Conservation (phyloP, 495 filamentous ascomycete genomes). For the Trichoderma gamsii region DNA sequence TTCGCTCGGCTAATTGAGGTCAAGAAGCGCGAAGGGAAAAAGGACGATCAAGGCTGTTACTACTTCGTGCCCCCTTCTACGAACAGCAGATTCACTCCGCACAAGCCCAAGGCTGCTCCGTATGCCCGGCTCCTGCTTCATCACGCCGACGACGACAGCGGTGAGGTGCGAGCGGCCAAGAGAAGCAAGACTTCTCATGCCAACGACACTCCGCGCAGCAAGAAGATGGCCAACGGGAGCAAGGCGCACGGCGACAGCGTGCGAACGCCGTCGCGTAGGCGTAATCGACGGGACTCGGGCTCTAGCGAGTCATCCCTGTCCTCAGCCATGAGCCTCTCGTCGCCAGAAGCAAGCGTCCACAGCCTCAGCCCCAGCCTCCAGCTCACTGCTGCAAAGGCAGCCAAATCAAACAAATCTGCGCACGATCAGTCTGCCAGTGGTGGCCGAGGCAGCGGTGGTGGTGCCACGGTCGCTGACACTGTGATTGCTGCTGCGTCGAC, state of each 20-base stretch:
- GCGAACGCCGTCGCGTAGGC: conserved; percentile 16
- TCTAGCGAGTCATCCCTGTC: conserved; percentile 17
- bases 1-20: conserved; percentile 36
- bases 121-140: conserved; percentile 36
- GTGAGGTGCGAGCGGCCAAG: conserved; percentile 31
- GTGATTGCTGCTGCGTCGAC: conserved; percentile 12
- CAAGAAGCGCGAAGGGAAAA: conserved; percentile 46
- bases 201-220: conserved; percentile 8
- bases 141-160: conserved; percentile 20
- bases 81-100: conserved; percentile 28
- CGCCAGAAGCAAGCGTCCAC: conserved; percentile 15
- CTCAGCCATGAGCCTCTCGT: conserved; percentile 13
- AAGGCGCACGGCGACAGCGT: conserved; percentile 12
- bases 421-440: conserved; percentile 2
- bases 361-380: conserved; percentile 14
- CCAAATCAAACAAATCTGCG: not conserved
- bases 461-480: conserved; percentile 15
- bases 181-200: conserved; percentile 27
- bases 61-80: conserved; percentile 40
- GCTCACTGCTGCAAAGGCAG: not conserved
- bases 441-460: conserved; percentile 11
- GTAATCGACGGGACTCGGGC: conserved; percentile 1
- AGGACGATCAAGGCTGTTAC: conserved; percentile 39
- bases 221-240: conserved; percentile 4
- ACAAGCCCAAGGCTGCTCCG: conserved; percentile 34